Conservation (phyloP, 225 moss, liverwort and hornwort genomes). For the Physcomitrellopsis africana region DNA sequence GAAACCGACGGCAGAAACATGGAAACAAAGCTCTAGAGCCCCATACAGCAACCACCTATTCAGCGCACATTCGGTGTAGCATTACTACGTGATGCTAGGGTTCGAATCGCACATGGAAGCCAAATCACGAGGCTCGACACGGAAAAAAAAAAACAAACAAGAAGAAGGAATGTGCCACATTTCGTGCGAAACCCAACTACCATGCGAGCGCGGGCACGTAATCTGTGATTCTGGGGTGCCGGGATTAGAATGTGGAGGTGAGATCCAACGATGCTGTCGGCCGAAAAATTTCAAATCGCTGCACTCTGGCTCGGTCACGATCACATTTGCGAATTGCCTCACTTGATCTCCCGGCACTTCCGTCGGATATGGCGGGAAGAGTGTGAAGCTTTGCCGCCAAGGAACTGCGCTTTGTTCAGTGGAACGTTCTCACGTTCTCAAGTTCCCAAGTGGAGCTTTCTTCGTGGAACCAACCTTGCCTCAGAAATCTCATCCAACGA, state of each 20-base stretch:
- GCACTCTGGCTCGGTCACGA: neutral
- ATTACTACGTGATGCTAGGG: slow-evolving; percentile 9
- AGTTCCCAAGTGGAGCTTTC: too few species aligned
- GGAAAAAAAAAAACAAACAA: too few species aligned
- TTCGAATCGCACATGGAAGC: neutral
- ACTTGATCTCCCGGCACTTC: slow-evolving; percentile 6
- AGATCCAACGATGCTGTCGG: neutral
- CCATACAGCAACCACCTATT: neutral
- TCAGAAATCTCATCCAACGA: too few species aligned
- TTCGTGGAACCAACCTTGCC: too few species aligned
- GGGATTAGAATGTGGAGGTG: too few species aligned
- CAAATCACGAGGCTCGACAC: too few species aligned
- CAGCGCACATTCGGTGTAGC: neutral
- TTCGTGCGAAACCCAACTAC: too few species aligned
- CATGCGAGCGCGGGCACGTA: too few species aligned
- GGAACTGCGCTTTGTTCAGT: too few species aligned
- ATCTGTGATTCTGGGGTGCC: too few species aligned
- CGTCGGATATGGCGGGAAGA: slow-evolving; percentile 19
- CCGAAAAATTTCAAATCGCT: neutral
- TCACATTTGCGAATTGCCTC: neutral
- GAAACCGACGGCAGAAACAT: neutral
- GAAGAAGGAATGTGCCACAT: too few species aligned
- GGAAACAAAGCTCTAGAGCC: slow-evolving; percentile 1
- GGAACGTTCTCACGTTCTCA: too few species aligned
- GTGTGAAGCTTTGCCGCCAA: slow-evolving; percentile 10